Evolutionary conservation across 768 basidiomycete species (phyloP).

Genomic region (Cystoderma amianthinum): DNA sequence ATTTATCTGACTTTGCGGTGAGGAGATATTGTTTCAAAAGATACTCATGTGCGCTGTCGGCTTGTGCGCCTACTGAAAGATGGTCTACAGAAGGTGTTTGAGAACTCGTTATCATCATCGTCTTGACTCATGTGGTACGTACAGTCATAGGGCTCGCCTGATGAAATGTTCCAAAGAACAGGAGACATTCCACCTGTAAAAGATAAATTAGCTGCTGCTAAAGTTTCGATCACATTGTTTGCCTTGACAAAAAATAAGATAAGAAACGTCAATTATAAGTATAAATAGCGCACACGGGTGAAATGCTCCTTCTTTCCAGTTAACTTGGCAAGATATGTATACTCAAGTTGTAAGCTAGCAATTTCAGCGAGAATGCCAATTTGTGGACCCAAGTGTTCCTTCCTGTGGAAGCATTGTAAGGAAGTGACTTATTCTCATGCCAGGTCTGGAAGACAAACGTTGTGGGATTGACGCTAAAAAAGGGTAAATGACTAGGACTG

Average conservation of each 20-base stretch:
- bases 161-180: constrained; percentile 43
- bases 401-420: too few relatives aligned
- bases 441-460: constrained; percentile 42
- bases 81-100: constrained; percentile 19
- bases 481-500: constrained; percentile 64
- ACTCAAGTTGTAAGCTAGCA: constrained; percentile 77
- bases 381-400: constrained; percentile 21
- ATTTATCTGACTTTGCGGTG: constrained; percentile 53
- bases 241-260: constrained; percentile 24
- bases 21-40: constrained; percentile 69
- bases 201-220: constrained; percentile 39
- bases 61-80: constrained; percentile 56
- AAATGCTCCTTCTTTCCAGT: constrained; percentile 65
- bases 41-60: constrained; percentile 77
- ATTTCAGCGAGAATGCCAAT: constrained; percentile 67
- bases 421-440: too few relatives aligned
- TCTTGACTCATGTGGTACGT: constrained; percentile 16
- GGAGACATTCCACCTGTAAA: constrained; percentile 60
- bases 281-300: constrained; percentile 27
- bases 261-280: neutral
- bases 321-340: constrained; percentile 73
- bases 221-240: constrained; percentile 35
- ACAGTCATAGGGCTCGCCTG: constrained; percentile 42
- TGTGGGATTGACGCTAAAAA: constrained; percentile 60
- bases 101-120: too few relatives aligned